A percentile compares a stretch with the other conserved stretches of the same genome.
These are phyloP conservation scores for Aquilaria malaccensis DNA, from an alignment of 345 rosid genomes.

Conservation along the genomic window DNA sequence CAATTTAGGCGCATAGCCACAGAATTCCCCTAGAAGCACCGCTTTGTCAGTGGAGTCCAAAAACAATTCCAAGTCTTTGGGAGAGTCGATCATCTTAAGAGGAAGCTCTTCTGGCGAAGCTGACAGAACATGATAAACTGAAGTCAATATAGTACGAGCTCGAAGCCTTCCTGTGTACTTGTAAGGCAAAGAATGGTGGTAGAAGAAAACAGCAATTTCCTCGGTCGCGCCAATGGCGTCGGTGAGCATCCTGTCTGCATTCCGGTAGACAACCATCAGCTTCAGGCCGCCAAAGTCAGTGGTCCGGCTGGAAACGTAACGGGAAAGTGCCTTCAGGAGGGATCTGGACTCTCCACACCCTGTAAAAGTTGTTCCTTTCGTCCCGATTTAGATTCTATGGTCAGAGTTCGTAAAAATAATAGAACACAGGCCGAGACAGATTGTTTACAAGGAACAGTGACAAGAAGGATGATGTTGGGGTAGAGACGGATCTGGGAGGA, in stretches of 20 bases:
- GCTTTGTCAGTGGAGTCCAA: slow-evolving; percentile 75
- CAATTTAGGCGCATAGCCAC: slow-evolving; percentile 73
- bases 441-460: slow-evolving; percentile 66
- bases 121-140: slow-evolving; percentile 41
- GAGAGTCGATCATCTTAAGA: slow-evolving; percentile 31
- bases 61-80: slow-evolving; percentile 46
- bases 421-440: background rate
- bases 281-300: slow-evolving; percentile 44
- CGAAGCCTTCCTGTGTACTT: slow-evolving; percentile 63
- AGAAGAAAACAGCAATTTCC: slow-evolving; percentile 43
- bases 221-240: slow-evolving; percentile 60
- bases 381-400: too few species aligned
- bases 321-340: slow-evolving; percentile 52
- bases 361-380: slow-evolving; percentile 11
- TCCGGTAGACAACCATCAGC: slow-evolving; percentile 51
- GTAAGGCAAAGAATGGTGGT: slow-evolving; percentile 55
- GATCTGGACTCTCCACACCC: slow-evolving; percentile 95
- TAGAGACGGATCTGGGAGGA: slow-evolving; percentile 81
- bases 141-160: slow-evolving; percentile 46
- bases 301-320: slow-evolving; percentile 20
- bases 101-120: slow-evolving; percentile 51
- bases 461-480: slow-evolving; percentile 62
- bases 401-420: background rate
- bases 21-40: slow-evolving; percentile 60
- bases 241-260: slow-evolving; percentile 54